Evolutionary conservation across 768 basidiomycete genomes (phyloP).

Genomic region (Trametes gibbosa): DNA sequence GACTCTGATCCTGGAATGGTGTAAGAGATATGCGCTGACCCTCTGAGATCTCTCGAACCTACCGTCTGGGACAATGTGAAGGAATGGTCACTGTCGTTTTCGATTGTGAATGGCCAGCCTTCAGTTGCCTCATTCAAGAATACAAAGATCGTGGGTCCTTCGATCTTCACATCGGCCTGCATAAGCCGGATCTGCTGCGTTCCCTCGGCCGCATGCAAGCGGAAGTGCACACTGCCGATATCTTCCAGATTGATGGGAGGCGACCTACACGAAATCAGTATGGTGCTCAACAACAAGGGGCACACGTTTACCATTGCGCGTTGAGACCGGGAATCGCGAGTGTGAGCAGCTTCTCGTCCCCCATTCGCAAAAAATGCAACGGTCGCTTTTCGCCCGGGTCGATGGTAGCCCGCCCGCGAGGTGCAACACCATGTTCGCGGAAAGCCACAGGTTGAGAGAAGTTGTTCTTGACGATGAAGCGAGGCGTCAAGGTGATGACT

Average conservation of each 20-base stretch:
- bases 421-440: conserved; percentile 79
- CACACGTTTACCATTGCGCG: conserved; percentile 77
- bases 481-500: conserved; percentile 86
- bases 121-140: conserved; percentile 62
- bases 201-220: conserved; percentile 46
- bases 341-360: conserved; percentile 73
- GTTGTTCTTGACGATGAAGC: conserved; percentile 87
- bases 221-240: conserved; percentile 80
- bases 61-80: conserved; percentile 78
- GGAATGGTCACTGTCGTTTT: conserved; percentile 79
- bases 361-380: conserved; percentile 62
- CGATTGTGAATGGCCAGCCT: conserved; percentile 86
- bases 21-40: conserved; percentile 5
- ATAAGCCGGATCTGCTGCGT: conserved; percentile 52
- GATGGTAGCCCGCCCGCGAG: conserved; percentile 58
- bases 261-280: conserved; percentile 56
- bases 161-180: conserved; percentile 74
- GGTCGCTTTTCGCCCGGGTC: conserved; percentile 67
- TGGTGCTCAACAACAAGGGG: background rate
- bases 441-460: conserved; percentile 67
- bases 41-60: conserved; percentile 12
- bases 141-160: conserved; percentile 89
- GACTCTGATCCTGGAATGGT: conserved; percentile 24
- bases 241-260: conserved; percentile 89
- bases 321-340: conserved; percentile 85